Evolutionary conservation across 108 stramenopile genomes (phyloP).

Genomic region (Schizochytrium sp.): DNA sequence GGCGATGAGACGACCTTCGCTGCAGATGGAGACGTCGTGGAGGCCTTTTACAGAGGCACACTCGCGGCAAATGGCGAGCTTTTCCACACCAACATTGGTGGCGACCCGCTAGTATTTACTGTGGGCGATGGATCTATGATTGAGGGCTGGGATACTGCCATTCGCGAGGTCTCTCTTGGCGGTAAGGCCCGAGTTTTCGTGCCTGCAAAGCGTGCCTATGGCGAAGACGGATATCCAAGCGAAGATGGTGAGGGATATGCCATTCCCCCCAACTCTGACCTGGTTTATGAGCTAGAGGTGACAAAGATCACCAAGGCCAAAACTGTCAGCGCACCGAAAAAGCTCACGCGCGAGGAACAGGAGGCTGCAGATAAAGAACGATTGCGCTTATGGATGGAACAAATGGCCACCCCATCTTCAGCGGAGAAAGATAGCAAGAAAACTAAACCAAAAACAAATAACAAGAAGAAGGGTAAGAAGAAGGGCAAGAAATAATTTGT

Average conservation of each 20-base stretch:
- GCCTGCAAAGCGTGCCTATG: slow-evolving; percentile 47
- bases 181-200: slow-evolving; percentile 22
- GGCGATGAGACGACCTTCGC: slow-evolving; percentile 57
- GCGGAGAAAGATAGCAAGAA: background rate
- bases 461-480: slow-evolving; percentile 44
- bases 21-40: slow-evolving; percentile 23
- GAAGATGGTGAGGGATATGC: background rate
- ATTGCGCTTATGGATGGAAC: slow-evolving; percentile 7
- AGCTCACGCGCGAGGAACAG: slow-evolving; percentile 41
- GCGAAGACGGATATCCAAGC: slow-evolving; percentile 30
- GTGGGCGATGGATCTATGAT: slow-evolving; percentile 30
- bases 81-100: background rate
- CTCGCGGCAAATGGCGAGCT: background rate
- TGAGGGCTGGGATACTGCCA: slow-evolving; percentile 40
- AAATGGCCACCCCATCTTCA: background rate
- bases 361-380: slow-evolving; percentile 26
- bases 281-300: slow-evolving; percentile 17
- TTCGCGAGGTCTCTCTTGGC: background rate
- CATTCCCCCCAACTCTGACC: slow-evolving; percentile 30
- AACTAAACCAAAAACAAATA: background rate
- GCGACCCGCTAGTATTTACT: background rate
- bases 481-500: slow-evolving; percentile 42
- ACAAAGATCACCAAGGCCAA: slow-evolving; percentile 16
- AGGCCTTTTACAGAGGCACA: slow-evolving; percentile 45
- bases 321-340: background rate